Base-by-base conservation (phyloP, 345 rosid genomes). In the Melaleuca alternifolia region DNA sequence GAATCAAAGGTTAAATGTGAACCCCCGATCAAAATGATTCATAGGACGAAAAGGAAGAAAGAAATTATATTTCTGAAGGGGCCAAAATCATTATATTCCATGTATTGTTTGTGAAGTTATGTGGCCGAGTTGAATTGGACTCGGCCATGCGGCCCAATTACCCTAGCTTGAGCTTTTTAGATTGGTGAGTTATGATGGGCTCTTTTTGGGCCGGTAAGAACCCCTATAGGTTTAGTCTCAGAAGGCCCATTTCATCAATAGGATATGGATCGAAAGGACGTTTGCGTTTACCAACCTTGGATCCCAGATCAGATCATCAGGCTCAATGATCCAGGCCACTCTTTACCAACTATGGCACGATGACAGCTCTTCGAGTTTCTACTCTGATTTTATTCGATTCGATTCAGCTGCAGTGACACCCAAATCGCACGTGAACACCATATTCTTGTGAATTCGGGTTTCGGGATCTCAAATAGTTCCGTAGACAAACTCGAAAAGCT, bases 371-470 rank as follows among this genome's bases (percentile, higher is more conserved):
- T n/a, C 0, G 1, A 59, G 10, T 11, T 59, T 59, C 37, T 16
- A 12, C 10, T n/a, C 0, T 13, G 10, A 59, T 59, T 59, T 59
- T 16, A 59, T 59, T 59, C 12, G 37, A 59, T 59, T 59, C 12
- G 18, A 59, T 59, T 13, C n/a, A 0, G 3, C 26, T 57, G 2
- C n/a, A n/a, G n/a, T n/a, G 71, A 59, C 13, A 59, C 9, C 15
- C 20, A 59, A 59, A 1, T n/a, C 1, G 53, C 18, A 13, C 16
- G 18, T 51, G 53, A 5, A 51, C 53, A 1, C 14, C 53, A 14
- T 5, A 4, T 51, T 13, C 0, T n/a, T n/a, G 6, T 1, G 0
- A 6, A n/a, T 59, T n/a, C n/a, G 71, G 18, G 18, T 13, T n/a
- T 12, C 13, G 71, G 37, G 14, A 26, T 26, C 30, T 15, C 7